Evolutionary conservation across 257 asterid genomes (phyloP), one percentile per base, ranked within the genome.

Genomic region (Schizonepeta tenuifolia): DNA sequence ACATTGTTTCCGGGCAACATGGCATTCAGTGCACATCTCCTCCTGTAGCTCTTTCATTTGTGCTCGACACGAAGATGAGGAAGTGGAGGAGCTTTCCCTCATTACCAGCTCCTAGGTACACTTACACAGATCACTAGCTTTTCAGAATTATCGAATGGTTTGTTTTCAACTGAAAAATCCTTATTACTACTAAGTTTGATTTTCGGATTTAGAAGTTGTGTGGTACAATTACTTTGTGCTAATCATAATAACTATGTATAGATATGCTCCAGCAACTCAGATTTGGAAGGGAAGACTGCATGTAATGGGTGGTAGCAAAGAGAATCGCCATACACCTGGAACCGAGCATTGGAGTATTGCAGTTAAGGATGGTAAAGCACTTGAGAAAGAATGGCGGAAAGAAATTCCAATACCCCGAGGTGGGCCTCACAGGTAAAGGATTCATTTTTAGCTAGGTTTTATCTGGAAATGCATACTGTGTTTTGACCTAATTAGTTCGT

Each of bases 201-300:
- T 41, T 41, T 41, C 15, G 9, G 20, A 47, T 18, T 47, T 47
- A 47, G 21, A 50, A 50, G 56, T 50, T 17, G 10, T 50, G 56
- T 17, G 56, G 56, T 18, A 22, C 21, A n/a, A 44, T 15, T 15
- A 6, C 7, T n/a, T 47, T 9, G 14, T 14, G 17, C 54, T 47
- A 47, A n/a, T 47, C 8, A 14, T 44, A 47, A 5, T 0, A 47
- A 47, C 9, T n/a, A 47, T 68, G 80, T 80, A 47, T 82, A 90
- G 96, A 87, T 90, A 90, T 86, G 95, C 96, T 73, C 89, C 95
- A 38, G 95, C 96, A 71, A 88, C 96, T 57, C 95, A 90, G 80
- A 64, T 88, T 57, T 86, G 96, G 96, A 90, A 59, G 75, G 96
- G 92, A 49, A 84, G 92, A 71, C 88, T 90, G 65, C 95, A 88